Evolutionary conservation across 768 basidiomycete species (phyloP).

Genomic region (Russula dissimulans): DNA sequence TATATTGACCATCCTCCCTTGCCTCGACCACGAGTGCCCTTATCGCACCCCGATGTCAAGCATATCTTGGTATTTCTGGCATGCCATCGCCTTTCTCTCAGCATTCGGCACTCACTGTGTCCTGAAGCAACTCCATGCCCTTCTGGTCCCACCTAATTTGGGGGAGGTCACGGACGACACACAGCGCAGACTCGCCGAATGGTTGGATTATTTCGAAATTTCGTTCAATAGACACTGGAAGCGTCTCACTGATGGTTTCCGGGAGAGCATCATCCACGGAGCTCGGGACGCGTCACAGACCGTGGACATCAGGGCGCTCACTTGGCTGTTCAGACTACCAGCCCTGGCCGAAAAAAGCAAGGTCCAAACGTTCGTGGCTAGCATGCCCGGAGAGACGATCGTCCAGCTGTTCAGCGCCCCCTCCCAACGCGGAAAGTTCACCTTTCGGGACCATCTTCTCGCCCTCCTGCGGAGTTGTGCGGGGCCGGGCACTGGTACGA

Average conservation of each 20-base stretch:
- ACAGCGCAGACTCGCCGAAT: background rate
- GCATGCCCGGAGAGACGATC: background rate
- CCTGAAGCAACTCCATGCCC: background rate
- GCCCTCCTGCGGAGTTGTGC: background rate
- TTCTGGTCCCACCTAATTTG: background rate
- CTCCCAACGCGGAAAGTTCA: background rate
- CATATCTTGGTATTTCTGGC: conserved; percentile 1
- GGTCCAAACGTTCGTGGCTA: background rate
- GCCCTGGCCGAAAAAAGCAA: background rate
- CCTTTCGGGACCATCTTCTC: background rate
- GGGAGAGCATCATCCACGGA: background rate
- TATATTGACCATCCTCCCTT: conserved; percentile 4
- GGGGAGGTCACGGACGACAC: background rate
- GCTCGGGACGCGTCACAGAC: background rate
- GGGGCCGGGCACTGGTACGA: background rate
- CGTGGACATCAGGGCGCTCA: background rate
- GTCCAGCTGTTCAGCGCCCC: background rate
- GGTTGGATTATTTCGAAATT: background rate
- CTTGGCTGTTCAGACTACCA: background rate
- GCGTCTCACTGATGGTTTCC: background rate
- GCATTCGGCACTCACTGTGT: background rate
- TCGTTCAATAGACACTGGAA: background rate
- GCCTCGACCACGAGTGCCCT: conserved; percentile 5
- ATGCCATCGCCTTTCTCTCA: background rate
- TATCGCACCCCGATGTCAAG: conserved; percentile 17